phyloP scores from a whole-genome alignment of 331 rosid genomes.

The Quercus phellos region DNA sequence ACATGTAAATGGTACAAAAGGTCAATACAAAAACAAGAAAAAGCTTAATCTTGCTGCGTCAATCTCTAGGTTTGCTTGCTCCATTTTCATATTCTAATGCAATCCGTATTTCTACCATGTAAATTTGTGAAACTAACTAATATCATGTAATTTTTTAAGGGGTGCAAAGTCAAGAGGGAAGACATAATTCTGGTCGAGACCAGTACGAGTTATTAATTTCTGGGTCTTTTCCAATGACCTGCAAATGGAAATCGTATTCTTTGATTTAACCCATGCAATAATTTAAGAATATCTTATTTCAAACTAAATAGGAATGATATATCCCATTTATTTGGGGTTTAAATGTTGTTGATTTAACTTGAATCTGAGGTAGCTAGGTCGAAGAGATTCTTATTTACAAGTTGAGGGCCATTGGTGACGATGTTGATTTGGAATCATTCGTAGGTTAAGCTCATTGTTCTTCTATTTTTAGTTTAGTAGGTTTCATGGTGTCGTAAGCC shows the following conservation, averaged over 20 bases:
- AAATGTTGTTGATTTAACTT: constrained; percentile 9
- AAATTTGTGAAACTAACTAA: neutral
- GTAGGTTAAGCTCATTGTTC: no score
- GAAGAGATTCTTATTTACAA: no score
- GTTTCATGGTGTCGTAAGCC: no score
- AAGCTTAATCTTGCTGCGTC: constrained; percentile 25
- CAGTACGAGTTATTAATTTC: neutral
- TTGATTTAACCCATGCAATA: neutral
- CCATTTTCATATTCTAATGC: neutral
- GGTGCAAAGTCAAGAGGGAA: neutral
- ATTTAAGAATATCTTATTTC: neutral
- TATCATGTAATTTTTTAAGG: neutral
- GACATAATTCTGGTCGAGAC: neutral
- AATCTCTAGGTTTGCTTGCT: constrained; percentile 16
- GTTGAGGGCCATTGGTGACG: no score
- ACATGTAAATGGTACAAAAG: neutral
- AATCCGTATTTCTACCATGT: neutral
- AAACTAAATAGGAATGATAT: constrained; percentile 16
- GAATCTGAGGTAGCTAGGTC: no score
- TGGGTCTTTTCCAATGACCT: neutral
- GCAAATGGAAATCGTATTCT: neutral
- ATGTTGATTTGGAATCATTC: no score
- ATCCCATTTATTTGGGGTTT: constrained; percentile 23
- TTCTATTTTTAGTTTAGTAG: no score
- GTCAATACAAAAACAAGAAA: neutral